A percentile compares a stretch with the other conserved stretches of the same genome.
Evolutionary conservation across 2,329 filamentous ascomycete species (phyloP).

Genomic region (Fonsecaea pedrosoi): DNA sequence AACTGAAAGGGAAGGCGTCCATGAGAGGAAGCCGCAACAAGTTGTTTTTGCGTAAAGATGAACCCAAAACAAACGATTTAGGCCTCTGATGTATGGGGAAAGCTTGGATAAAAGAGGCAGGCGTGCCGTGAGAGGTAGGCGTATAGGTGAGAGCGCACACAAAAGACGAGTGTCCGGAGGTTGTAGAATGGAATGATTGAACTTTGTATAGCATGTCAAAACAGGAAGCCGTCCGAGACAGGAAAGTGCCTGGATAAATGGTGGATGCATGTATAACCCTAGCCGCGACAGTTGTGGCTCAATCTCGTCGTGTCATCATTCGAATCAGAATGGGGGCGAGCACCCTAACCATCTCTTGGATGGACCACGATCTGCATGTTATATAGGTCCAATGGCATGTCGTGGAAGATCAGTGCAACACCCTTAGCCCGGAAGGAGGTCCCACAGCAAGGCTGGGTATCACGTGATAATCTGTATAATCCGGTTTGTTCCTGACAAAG

Average conservation of each 20-base stretch:
- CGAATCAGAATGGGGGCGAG: neutral
- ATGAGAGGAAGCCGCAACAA: neutral
- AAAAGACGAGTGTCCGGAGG: neutral
- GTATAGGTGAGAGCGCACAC: no score
- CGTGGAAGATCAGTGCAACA: neutral
- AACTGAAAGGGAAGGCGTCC: conserved; percentile 3
- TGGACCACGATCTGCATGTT: neutral
- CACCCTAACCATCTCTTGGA: neutral
- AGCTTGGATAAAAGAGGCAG: neutral
- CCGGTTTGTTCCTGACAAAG: no score
- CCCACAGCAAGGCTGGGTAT: neutral
- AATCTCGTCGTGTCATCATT: neutral
- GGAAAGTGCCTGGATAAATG: neutral
- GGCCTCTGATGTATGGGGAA: neutral
- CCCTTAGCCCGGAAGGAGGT: neutral
- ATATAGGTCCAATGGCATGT: neutral
- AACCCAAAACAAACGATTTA: neutral
- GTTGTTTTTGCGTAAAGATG: neutral
- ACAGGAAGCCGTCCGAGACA: conserved; percentile 1
- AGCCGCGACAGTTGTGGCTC: neutral
- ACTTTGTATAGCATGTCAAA: neutral
- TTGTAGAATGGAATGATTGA: neutral
- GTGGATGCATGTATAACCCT: neutral
- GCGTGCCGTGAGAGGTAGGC: neutral
- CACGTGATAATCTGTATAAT: neutral